Evolutionary conservation across 345 rosid genomes (phyloP), one percentile per base, ranked within the genome.

Genomic region (Pistacia integerrima): DNA sequence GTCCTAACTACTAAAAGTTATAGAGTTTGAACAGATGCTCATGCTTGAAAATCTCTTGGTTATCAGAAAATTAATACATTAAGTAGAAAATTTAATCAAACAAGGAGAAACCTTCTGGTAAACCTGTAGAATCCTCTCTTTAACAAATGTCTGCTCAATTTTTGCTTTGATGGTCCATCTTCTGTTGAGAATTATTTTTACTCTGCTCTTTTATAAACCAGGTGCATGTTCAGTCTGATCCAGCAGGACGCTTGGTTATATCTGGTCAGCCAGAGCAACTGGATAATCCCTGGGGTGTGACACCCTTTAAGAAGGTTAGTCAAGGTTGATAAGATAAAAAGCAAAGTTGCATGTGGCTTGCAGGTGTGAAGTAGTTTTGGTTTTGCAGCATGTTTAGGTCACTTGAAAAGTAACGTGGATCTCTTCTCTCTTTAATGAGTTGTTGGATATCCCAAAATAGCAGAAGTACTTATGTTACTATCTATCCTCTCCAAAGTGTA

Each of bases 201-300:
- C 66, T 60, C 6, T 59, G 12, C 22, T 61, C 25, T 22, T 60
- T 30, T n/a, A 57, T 70, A 57, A 62, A 60, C 64, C 88, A 90
- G 94, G 93, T 91, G 60, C 89, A 85, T 17, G 90, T 91, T 76
- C 94, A 91, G 74, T 87, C 93, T n/a, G 94, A 89, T 83, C 93
- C 94, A 69, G 90, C 83, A 22, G 92, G 94, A 57, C 91, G 89
- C 8, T 83, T 91, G 75, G 85, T 91, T 56, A 91, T 91, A 87
- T 82, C 91, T 18, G 94, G 94, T 66, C 84, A 87, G 36, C 94
- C 92, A 16, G 83, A 85, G 82, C 86, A 90, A 69, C 77, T 85
- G 72, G 89, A 90, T 78, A 90, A 90, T 79, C 92, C 91, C 58
- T 88, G 92, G 94, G 94, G 94, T 36, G 87, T 90, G 70, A 86